Evolutionary conservation across 208 protist species (phyloP).

Genomic region (Strigomonas culicis): DNA sequence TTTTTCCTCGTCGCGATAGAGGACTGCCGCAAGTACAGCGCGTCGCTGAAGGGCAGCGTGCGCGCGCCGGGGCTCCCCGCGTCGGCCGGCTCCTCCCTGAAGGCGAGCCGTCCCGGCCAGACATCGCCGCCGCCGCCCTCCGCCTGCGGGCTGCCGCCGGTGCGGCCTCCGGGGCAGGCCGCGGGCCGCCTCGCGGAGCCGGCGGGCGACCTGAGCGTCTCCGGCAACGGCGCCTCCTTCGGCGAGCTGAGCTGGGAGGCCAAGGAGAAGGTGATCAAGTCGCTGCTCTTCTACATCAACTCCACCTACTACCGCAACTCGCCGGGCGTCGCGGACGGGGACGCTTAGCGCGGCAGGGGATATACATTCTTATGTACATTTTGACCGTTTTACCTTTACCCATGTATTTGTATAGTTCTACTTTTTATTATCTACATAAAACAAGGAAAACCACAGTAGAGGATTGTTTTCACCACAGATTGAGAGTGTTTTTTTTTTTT

Average conservation of each 20-base stretch:
- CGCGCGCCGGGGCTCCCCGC: no score
- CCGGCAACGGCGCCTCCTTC: constrained; percentile 30
- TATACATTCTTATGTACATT: neutral
- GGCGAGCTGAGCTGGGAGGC: constrained; percentile 67
- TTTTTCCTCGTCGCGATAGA: constrained; percentile 74
- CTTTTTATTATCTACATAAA: no score
- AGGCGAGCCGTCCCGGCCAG: neutral
- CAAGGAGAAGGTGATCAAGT: constrained; percentile 86
- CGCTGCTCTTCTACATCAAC: constrained; percentile 81
- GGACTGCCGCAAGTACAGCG: constrained; percentile 48
- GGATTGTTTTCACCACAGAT: neutral
- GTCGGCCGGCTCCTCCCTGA: neutral
- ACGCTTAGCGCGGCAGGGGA: neutral
- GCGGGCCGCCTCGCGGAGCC: no score
- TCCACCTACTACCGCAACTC: constrained; percentile 48
- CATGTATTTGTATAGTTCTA: neutral
- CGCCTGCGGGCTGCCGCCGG: neutral
- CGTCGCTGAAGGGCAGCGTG: constrained; percentile 10
- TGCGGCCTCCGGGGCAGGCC: neutral
- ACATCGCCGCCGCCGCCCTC: no score
- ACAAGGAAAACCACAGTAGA: neutral
- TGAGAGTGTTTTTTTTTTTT: neutral
- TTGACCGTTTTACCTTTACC: neutral
- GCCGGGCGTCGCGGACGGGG: neutral
- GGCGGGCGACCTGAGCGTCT: no score